Evolutionary conservation across 2,329 filamentous ascomycete species (phyloP).

Genomic region (Fusarium sarcochroum): DNA sequence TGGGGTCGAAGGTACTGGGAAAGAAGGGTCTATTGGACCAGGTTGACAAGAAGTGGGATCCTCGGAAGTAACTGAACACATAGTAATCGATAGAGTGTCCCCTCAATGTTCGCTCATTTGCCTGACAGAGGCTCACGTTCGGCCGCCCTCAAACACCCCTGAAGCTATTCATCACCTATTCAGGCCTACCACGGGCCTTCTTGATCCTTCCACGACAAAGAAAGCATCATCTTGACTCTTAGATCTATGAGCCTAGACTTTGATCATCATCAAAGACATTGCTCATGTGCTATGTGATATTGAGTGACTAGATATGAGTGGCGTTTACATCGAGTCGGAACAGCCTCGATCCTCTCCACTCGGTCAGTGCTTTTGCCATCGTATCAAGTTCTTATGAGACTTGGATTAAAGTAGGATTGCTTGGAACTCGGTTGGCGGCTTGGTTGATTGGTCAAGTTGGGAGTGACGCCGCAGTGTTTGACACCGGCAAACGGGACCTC

Average conservation of each 20-base stretch:
- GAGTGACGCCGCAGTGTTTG: conserved; percentile 8
- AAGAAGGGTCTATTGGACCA: conserved; percentile 51
- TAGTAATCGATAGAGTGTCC: neutral
- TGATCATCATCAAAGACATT: conserved; percentile 1
- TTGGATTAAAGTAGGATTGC: too few species aligned
- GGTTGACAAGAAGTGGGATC: conserved; percentile 58
- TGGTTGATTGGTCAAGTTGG: conserved; percentile 1
- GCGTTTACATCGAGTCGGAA: neutral
- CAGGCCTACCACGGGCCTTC: neutral
- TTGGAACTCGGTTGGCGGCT: neutral
- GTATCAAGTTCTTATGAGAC: neutral
- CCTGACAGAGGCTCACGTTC: neutral
- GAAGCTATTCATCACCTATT: conserved; percentile 26
- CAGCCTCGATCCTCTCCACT: neutral
- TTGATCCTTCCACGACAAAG: conserved; percentile 9
- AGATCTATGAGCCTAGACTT: neutral
- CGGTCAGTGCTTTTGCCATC: neutral
- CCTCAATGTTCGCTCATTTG: neutral
- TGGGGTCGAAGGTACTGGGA: conserved; percentile 50
- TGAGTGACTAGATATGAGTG: conserved; percentile 1
- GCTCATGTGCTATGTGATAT: conserved; percentile 11
- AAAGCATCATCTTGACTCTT: fast-evolving
- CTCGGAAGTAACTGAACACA: conserved; percentile 44
- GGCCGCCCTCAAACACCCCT: neutral
- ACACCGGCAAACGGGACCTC: conserved; percentile 12